These are phyloP conservation scores for Leishmania guyanensis DNA, from an alignment of 208 protist genomes.

Conservation along the genomic window DNA sequence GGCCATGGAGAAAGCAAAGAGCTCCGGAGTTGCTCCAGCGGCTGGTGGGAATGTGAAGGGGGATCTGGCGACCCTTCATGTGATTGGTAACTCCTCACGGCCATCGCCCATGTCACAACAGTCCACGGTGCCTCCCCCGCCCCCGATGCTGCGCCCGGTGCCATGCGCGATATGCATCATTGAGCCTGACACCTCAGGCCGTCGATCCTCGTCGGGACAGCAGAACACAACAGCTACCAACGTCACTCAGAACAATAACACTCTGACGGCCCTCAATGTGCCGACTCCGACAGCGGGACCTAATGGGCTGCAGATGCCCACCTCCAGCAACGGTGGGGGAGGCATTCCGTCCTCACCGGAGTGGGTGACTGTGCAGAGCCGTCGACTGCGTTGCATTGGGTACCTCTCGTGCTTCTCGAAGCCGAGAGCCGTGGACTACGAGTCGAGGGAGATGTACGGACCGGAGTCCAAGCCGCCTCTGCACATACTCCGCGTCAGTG, in stretches of 20 bases:
- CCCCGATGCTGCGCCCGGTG: constrained; percentile 63
- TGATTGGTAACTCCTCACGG: neutral
- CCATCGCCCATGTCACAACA: constrained; percentile 4
- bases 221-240: neutral
- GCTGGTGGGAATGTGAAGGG: neutral
- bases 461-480: constrained; percentile 13
- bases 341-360: constrained; percentile 15
- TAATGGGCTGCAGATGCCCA: constrained; percentile 3
- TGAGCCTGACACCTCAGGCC: constrained; percentile 52
- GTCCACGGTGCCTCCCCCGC: constrained; percentile 1
- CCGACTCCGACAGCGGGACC: neutral
- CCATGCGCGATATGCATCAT: constrained; percentile 83
- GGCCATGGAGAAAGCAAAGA: constrained; percentile 7
- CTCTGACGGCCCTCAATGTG: constrained; percentile 13
- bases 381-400: constrained; percentile 66
- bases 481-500: constrained; percentile 20
- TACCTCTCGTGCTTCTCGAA: constrained; percentile 60
- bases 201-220: constrained; percentile 17
- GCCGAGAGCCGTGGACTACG: neutral
- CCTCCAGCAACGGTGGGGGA: neutral
- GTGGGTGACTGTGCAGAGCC: constrained; percentile 51
- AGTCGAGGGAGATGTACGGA: neutral
- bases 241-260: constrained; percentile 11
- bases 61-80: neutral
- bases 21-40: neutral